Conservation (phyloP, 148 eudicot genomes). For the Linanthus parryae region DNA sequence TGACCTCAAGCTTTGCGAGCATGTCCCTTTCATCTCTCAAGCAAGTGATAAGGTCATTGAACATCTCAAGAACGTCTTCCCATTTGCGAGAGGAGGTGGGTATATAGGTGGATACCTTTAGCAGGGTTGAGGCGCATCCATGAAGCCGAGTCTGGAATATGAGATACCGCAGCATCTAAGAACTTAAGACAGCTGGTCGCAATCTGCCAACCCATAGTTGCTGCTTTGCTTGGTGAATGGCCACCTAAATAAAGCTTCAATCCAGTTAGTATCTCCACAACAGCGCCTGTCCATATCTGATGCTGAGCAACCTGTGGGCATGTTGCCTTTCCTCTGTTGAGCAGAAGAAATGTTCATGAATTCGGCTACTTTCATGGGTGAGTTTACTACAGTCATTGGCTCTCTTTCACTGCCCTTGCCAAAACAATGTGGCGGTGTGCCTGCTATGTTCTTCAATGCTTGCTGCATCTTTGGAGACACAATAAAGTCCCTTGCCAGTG, state of each 20-base stretch:
- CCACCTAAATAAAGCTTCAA: slow-evolving; percentile 47
- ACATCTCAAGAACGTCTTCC: slow-evolving; percentile 81
- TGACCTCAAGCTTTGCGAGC: slow-evolving; percentile 51
- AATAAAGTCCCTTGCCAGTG: slow-evolving; percentile 44
- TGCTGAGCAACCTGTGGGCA: slow-evolving; percentile 71
- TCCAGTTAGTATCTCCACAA: slow-evolving; percentile 46
- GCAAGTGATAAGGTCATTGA: slow-evolving; percentile 54
- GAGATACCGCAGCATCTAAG: slow-evolving; percentile 42
- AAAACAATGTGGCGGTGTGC: slow-evolving; percentile 36
- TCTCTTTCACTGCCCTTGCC: slow-evolving; percentile 47
- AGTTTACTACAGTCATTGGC: slow-evolving; percentile 40
- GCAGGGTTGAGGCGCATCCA: slow-evolving; percentile 76
- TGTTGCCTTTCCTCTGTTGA: slow-evolving; percentile 67
- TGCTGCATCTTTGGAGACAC: slow-evolving; percentile 39
- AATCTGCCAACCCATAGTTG: slow-evolving; percentile 53
- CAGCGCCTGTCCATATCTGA: slow-evolving; percentile 59
- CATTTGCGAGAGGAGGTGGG: slow-evolving; percentile 45
- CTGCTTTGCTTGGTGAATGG: slow-evolving; percentile 26
- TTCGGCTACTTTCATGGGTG: slow-evolving; percentile 63
- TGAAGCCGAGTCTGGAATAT: slow-evolving; percentile 57
- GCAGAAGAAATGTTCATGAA: too few relatives aligned
- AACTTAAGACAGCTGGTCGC: slow-evolving; percentile 60
- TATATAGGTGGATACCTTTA: too few relatives aligned
- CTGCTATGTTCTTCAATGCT: slow-evolving; percentile 27
- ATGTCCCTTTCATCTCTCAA: slow-evolving; percentile 45